Percentiles rank a stretch among this genome's conserved stretches.
Conservation (phyloP, 768 basidiomycete species). For the Leccinum arenicola region DNA sequence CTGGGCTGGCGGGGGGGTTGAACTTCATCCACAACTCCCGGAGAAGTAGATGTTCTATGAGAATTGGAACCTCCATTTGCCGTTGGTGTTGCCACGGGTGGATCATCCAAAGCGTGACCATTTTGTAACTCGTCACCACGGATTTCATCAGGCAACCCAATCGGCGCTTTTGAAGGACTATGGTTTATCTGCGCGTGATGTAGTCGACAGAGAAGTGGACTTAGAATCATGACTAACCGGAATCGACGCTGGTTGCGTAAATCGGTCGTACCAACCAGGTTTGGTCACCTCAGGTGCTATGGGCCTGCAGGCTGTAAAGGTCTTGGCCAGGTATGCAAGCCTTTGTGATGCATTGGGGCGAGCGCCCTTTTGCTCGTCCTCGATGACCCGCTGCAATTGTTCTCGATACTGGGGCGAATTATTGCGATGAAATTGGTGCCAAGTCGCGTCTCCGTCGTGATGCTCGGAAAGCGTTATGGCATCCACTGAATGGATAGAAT, state of each 20-base stretch:
- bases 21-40: neutral
- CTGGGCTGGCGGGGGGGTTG: neutral
- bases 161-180: slow-evolving; percentile 12
- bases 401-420: slow-evolving; percentile 17
- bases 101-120: neutral
- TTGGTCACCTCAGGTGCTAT: slow-evolving; percentile 37
- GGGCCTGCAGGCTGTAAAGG: slow-evolving; percentile 49
- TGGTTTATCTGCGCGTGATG: slow-evolving; percentile 17
- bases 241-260: slow-evolving; percentile 15
- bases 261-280: slow-evolving; percentile 63
- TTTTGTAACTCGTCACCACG: slow-evolving; percentile 6
- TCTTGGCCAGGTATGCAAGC: slow-evolving; percentile 46
- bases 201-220: neutral
- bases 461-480: slow-evolving; percentile 27
- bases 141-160: slow-evolving; percentile 11
- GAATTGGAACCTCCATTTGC: neutral
- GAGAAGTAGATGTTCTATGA: neutral
- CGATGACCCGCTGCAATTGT: slow-evolving; percentile 12
- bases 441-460: slow-evolving; percentile 21
- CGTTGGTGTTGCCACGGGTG: neutral
- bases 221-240: slow-evolving; percentile 20
- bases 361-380: slow-evolving; percentile 38
- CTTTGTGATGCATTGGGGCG: slow-evolving; percentile 32
- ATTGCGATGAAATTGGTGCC: slow-evolving; percentile 35
- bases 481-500: slow-evolving; percentile 37